Percentiles rank a stretch among this genome's conserved stretches.
phyloP scores from a whole-genome alignment of 306 rosid species.

The Astragalus membranaceus region DNA sequence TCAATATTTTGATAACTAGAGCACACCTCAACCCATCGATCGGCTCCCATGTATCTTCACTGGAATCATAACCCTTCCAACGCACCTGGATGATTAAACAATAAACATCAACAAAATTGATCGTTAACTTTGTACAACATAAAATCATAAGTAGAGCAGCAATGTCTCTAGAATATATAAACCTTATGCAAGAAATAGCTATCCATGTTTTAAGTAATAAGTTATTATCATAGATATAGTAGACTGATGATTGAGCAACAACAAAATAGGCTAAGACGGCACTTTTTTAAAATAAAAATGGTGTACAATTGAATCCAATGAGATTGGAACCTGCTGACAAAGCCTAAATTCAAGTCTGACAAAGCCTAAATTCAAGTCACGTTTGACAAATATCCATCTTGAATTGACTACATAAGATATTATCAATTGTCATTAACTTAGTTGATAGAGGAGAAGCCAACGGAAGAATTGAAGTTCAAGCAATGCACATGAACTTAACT shows the following conservation, averaged over 20 bases:
- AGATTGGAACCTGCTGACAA: not conserved
- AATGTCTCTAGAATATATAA: not conserved
- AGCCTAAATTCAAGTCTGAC: not conserved
- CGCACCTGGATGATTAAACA: conserved; percentile 27
- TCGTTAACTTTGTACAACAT: not conserved
- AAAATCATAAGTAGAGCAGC: not conserved
- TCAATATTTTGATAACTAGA: not conserved
- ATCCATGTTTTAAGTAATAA: not conserved
- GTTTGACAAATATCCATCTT: not conserved
- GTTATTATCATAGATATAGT: too few species aligned
- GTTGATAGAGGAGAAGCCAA: not conserved
- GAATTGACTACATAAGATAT: not conserved
- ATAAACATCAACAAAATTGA: not conserved
- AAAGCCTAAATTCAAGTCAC: not conserved
- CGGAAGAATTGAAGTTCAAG: not conserved
- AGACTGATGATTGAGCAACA: too few species aligned
- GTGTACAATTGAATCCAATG: not conserved
- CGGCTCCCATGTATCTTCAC: conserved; percentile 46
- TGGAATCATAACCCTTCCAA: conserved; percentile 36
- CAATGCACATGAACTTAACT: not conserved
- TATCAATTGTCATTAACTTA: not conserved
- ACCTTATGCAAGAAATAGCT: not conserved
- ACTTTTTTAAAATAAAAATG: not conserved
- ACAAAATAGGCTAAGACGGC: not conserved
- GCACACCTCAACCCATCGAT: conserved; percentile 29